Evolutionary conservation across 225 moss, liverwort and hornwort species (phyloP).

Genomic region (Bryoerythrophyllum caledonicum): DNA sequence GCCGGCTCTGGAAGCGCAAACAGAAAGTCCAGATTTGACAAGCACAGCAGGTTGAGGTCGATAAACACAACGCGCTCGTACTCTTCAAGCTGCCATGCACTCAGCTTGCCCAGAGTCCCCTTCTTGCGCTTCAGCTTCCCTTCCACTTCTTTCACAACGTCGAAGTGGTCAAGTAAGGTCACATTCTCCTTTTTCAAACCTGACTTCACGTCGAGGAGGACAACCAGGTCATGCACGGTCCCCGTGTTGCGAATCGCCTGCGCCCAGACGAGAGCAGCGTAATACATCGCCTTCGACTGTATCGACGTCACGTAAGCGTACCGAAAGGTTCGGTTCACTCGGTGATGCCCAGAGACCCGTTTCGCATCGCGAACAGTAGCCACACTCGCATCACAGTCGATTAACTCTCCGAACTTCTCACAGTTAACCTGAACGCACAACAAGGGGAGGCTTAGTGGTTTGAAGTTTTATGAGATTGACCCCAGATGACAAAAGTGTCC

Average conservation of each 20-base stretch:
- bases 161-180: conserved; percentile 61
- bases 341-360: conserved; percentile 54
- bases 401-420: conserved; percentile 76
- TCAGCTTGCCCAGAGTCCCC: conserved; percentile 46
- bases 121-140: neutral
- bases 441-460: neutral
- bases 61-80: conserved; percentile 78
- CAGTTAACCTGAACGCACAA: conserved; percentile 48
- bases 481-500: too few relatives aligned
- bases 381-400: conserved; percentile 68
- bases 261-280: conserved; percentile 68
- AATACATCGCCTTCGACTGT: conserved; percentile 53
- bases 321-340: conserved; percentile 41
- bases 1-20: conserved; percentile 76
- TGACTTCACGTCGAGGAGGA: conserved; percentile 57
- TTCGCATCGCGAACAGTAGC: conserved; percentile 59
- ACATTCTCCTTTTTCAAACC: conserved; percentile 33
- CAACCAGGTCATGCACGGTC: conserved; percentile 77
- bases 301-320: conserved; percentile 79
- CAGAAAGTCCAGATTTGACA: conserved; percentile 74
- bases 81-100: conserved; percentile 59
- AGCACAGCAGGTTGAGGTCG: conserved; percentile 60
- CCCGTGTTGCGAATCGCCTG: conserved; percentile 83
- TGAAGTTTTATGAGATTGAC: neutral
- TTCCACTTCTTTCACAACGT: conserved; percentile 59